Evolutionary conservation across 1,284 basidiomycete genomes (phyloP), one percentile per base, ranked within the genome.

Genomic region (Cutaneotrichosporon daszewskae): DNA sequence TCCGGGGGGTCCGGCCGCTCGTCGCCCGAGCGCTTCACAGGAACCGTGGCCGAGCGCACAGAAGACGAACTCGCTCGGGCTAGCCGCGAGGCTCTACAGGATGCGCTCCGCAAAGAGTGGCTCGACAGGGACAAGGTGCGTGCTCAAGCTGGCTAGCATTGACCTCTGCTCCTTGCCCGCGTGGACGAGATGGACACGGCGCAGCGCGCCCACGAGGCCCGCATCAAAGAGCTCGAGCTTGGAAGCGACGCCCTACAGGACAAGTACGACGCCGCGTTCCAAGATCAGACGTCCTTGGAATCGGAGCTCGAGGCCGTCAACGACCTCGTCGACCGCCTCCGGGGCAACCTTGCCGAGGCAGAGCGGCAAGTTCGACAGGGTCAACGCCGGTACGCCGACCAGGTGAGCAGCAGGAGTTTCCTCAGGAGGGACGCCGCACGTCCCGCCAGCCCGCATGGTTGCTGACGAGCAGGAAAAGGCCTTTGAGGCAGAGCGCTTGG

Each of bases 401-500:
- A 71, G 61, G 69, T 68, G 35, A 35, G 62, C 51, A 27, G 18
- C 22, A 31, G n/a, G n/a, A 14, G 9, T n/a, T 10, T 31, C 28
- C n/a, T n/a, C n/a, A n/a, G n/a, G n/a, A n/a, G n/a, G n/a, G n/a
- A n/a, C n/a, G n/a, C n/a, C n/a, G n/a, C n/a, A n/a, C n/a, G n/a
- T n/a, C n/a, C n/a, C n/a, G n/a, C n/a, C n/a, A n/a, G n/a, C n/a
- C 16, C 13, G 33, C 4, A 22, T 22, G 18, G 26, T 5, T 20
- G 31, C 43, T 51, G 32, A 50, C 49, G 25, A 18, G 2, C 42
- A 71, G 69, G 66, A 70, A 40, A 52, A 56, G 34, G 52, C 58
- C 2, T 66, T 71, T 42, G 69, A 70, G 22, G 53, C 62, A 3
- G 68, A 71, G 45, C 48, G 69, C 22, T 47, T 57, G 40, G 62